Percentiles rank a stretch among this genome's conserved stretches.
Evolutionary conservation across 2,329 filamentous ascomycete species (phyloP).

Genomic region (Didymella segeticola): DNA sequence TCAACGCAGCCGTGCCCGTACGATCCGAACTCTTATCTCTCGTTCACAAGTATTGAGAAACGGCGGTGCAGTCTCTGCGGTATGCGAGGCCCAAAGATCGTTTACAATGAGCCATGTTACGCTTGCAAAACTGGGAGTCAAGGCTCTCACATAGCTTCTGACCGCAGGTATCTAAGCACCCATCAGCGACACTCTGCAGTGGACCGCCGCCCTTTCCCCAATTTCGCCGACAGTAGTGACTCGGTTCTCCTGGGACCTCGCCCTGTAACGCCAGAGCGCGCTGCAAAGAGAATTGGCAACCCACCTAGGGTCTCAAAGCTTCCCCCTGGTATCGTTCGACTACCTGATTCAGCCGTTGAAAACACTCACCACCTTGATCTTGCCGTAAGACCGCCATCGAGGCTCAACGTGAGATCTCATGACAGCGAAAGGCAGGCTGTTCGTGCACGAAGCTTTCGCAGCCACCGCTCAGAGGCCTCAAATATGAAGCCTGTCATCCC

Average conservation of each 20-base stretch:
- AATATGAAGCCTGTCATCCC: conserved; percentile 18
- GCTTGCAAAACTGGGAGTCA: conserved; percentile 19
- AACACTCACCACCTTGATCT: not conserved
- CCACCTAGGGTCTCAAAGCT: conserved; percentile 18
- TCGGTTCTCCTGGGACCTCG: conserved; percentile 18
- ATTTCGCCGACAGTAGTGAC: not conserved
- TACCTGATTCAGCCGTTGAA: not conserved
- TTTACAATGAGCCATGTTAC: conserved; percentile 18
- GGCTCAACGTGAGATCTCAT: not conserved
- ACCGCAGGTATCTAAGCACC: not conserved
- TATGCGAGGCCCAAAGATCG: conserved; percentile 16
- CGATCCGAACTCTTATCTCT: conserved; percentile 26
- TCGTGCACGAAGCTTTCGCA: not conserved
- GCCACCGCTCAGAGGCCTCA: not conserved
- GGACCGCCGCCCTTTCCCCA: not conserved
- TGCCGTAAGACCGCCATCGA: not conserved
- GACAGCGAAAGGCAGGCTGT: not conserved
- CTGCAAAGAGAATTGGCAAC: conserved; percentile 20
- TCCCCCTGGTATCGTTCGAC: conserved; percentile 7
- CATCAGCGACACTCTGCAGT: not conserved
- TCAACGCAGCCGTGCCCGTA: conserved; percentile 20
- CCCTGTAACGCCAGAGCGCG: conserved; percentile 14
- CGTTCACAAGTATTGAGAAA: conserved; percentile 28
- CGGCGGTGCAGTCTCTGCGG: conserved; percentile 23
- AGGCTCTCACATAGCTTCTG: conserved; percentile 19